Percentiles rank a stretch among this genome's conserved stretches.
phyloP scores from a whole-genome alignment of 2,329 filamentous ascomycete genomes.

The Myriosclerotinia curreyana region DNA sequence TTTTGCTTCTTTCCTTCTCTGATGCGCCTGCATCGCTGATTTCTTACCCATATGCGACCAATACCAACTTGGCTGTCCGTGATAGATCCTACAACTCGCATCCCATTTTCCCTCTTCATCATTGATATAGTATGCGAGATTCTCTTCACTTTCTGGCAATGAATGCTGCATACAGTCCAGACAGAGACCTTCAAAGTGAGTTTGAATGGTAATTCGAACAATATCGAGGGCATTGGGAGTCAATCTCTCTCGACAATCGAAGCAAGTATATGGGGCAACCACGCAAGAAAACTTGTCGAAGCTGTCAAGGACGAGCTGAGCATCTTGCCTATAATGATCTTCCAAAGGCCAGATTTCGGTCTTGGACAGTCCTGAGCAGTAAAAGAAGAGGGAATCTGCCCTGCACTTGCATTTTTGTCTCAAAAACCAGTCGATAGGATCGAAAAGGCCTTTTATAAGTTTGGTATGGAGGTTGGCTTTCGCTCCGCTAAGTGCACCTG shows the following conservation, averaged over 20 bases:
- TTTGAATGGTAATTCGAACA: background rate
- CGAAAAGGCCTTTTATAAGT: conserved; percentile 19
- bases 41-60: conserved; percentile 24
- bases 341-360: background rate
- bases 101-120: background rate
- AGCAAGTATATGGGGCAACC: background rate
- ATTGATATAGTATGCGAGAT: conserved; percentile 24
- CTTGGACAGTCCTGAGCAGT: background rate
- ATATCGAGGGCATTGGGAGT: background rate
- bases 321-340: background rate
- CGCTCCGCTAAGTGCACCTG: conserved; percentile 23
- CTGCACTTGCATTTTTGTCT: background rate
- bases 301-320: background rate
- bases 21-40: conserved; percentile 7
- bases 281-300: background rate
- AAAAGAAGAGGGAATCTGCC: background rate
- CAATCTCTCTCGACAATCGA: background rate
- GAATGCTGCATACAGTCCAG: conserved; percentile 24
- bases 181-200: conserved; percentile 25
- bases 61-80: conserved; percentile 27
- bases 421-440: background rate
- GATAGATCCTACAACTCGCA: conserved; percentile 19
- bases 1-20: background rate
- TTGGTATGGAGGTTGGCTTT: conserved; percentile 20
- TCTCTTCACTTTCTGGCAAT: conserved; percentile 3